Base-by-base conservation (phyloP, 2,329 filamentous ascomycete species). In the Cladosporium sp. region DNA sequence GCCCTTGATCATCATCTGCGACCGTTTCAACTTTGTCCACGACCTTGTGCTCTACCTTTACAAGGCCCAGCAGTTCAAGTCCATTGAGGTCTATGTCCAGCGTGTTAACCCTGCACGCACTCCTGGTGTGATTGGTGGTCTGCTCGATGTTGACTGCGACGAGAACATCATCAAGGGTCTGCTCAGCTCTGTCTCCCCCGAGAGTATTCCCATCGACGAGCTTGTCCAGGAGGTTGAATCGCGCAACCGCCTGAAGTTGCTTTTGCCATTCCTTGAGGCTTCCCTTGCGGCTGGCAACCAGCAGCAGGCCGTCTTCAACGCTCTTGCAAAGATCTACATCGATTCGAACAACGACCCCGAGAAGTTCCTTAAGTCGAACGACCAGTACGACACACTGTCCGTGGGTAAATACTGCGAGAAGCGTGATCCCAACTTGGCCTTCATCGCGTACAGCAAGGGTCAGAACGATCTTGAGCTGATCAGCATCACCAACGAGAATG, bases 351-450 rank as follows among this genome's bases (percentile, higher is more conserved):
- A 97, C 78, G 91, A 97, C 72, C 94, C 94, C 0, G 94, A 99
- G 81, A 90, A 90, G 71, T 99, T 99, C 80, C 79, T 99, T 53
- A 96, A 94, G 78, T 91, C 97, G 77, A 99, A 99, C 71, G 91
- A 97, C 69, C 85, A 94, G 72, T 99, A 99, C 66, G 94, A 99
- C 70, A 91, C 94, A 3, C 79, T 97, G 39, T 84, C 81, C 22
- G 90, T 99, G 56, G 94, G 94, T 73, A 97, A 96, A 77, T 99
- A 99, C 80, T 99, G 93, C 73, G 93, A 97, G 80, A 97, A 97
- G 83, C 89, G 94, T 34, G 94, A 99, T 68, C 94, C 94, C 62
- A 96, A 96, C 72, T 80, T 99, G 56, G 93, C 91, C 3, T 96
- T 89, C 75, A 96, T 97, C 71, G 90, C 91, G 61, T 99, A 97